These are phyloP conservation scores for Scalesia atractyloides DNA, from an alignment of 129 eudicot genomes.

Conservation along the genomic window DNA sequence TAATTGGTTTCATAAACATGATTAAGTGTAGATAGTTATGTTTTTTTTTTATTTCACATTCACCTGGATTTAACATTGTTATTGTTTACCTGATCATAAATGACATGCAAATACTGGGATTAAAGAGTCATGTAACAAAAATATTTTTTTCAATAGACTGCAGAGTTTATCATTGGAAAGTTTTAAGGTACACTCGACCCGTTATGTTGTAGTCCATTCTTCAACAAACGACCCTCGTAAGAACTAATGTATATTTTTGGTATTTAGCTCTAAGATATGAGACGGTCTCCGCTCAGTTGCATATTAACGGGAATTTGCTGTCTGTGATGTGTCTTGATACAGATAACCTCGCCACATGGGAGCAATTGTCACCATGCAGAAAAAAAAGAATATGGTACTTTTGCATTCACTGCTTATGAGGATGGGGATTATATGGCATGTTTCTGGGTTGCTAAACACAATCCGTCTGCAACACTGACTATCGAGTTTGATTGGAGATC, in stretches of 20 bases:
- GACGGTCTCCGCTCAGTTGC: background rate
- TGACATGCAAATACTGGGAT: background rate
- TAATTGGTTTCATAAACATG: background rate
- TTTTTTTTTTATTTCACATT: background rate
- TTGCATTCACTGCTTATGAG: constrained; percentile 67
- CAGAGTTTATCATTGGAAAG: background rate
- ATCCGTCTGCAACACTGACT: constrained; percentile 47
- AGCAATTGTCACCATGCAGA: constrained; percentile 63
- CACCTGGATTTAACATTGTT: background rate
- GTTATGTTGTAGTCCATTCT: background rate
- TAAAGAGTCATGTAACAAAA: background rate
- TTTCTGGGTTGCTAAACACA: constrained; percentile 66
- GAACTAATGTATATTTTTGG: background rate
- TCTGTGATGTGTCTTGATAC: constrained; percentile 13
- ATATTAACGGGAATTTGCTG: background rate
- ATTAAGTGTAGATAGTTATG: background rate
- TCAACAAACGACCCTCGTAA: background rate
- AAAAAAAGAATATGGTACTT: constrained; percentile 52
- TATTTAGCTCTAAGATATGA: background rate
- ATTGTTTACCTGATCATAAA: background rate
- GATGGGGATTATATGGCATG: constrained; percentile 81
- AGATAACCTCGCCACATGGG: constrained; percentile 74
- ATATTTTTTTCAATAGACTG: background rate
- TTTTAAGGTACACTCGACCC: background rate
- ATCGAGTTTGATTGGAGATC: constrained; percentile 79